Evolutionary conservation across 257 asterid species (phyloP).

Genomic region (Solanum chmielewskii): DNA sequence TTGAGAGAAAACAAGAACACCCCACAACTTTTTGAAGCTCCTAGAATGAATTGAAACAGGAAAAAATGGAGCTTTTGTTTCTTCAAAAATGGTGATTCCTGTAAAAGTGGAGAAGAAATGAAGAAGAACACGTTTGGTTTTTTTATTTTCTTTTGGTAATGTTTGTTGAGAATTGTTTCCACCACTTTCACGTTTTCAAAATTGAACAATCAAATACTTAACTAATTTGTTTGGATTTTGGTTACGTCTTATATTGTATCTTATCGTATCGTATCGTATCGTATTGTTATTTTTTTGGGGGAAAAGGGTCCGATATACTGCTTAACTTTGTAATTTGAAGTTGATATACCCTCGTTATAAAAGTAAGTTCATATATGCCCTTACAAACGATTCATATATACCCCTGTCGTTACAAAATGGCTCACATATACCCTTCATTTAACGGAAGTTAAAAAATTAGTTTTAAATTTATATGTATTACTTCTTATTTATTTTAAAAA

Average conservation of each 20-base stretch:
- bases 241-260: neutral
- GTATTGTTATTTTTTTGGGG: no score
- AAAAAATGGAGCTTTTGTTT: neutral
- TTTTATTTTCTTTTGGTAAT: neutral
- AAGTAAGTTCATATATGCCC: no score
- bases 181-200: constrained; percentile 28
- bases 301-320: no score
- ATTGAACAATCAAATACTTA: neutral
- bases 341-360: no score
- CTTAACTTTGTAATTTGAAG: no score
- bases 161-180: constrained; percentile 6
- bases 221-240: neutral
- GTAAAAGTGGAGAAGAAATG: neutral
- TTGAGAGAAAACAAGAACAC: neutral
- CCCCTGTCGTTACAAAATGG: no score
- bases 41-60: neutral
- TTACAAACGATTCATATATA: no score
- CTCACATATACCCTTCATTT: no score
- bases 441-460: no score
- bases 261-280: neutral
- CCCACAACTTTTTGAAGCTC: neutral
- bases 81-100: neutral
- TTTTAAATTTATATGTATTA: no score
- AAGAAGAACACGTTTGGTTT: neutral
- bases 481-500: no score